Conservation (phyloP, 306 rosid species). For the Glycine latifolia region DNA sequence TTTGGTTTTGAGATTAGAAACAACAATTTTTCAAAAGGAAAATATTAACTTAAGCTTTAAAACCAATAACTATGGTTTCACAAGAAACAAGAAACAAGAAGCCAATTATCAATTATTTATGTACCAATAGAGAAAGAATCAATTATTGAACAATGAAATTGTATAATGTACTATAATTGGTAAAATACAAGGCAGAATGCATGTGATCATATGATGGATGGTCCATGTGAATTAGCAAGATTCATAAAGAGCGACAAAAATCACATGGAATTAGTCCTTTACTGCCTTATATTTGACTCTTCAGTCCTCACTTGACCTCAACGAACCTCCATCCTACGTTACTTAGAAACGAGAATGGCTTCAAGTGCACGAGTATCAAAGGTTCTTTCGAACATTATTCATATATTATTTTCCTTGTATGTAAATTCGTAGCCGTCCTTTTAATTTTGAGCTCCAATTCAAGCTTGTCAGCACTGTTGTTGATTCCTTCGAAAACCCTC, state of each 20-base stretch:
- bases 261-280: slow-evolving; percentile 26
- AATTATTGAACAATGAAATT: background rate
- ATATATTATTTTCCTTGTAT: too few species aligned
- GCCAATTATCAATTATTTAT: background rate
- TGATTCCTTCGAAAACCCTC: slow-evolving; percentile 35
- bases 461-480: slow-evolving; percentile 34
- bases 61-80: background rate
- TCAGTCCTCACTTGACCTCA: slow-evolving; percentile 25
- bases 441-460: background rate
- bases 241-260: slow-evolving; percentile 22
- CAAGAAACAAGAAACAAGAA: background rate
- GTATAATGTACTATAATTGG: background rate
- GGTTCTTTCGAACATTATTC: background rate
- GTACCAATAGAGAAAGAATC: slow-evolving; percentile 4
- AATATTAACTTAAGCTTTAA: background rate
- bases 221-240: background rate
- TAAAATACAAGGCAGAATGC: slow-evolving; percentile 30
- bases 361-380: background rate
- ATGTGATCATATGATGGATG: slow-evolving; percentile 40
- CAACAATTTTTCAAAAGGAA: background rate
- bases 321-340: background rate
- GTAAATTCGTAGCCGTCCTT: slow-evolving; percentile 49
- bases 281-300: background rate
- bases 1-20: background rate
- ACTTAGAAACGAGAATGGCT: too few species aligned